A percentile compares a stretch with the other conserved stretches of the same genome.
Evolutionary conservation across 441 rosid genomes (phyloP).

Genomic region (Biscutella auriculata): DNA sequence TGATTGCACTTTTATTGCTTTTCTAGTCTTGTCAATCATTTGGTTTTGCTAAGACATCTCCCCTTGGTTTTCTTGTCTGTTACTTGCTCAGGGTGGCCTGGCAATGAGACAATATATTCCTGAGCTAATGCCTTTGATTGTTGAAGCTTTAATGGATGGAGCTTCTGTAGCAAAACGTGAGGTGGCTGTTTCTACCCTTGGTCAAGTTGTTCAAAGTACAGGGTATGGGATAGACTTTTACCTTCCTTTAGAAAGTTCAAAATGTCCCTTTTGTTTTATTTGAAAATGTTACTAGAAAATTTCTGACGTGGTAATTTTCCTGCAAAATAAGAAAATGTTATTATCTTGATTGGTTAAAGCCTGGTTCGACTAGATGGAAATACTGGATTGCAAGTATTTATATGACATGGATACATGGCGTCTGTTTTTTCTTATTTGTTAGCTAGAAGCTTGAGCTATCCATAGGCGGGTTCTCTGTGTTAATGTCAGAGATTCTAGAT

Average conservation of each 20-base stretch:
- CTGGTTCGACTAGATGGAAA: conserved; percentile 1
- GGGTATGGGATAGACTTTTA: conserved; percentile 50
- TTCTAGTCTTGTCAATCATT: not conserved
- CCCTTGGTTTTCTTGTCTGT: conserved; percentile 11
- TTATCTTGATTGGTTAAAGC: conserved; percentile 11
- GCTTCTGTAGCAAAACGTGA: conserved; percentile 95
- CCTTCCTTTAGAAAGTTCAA: conserved; percentile 2
- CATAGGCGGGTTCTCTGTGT: not conserved
- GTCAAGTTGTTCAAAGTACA: conserved; percentile 98
- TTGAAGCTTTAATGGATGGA: conserved; percentile 97
- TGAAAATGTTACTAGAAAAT: not conserved
- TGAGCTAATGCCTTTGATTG: conserved; percentile 96
- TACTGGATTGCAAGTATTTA: not conserved
- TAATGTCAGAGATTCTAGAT: not conserved
- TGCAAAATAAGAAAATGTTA: not conserved
- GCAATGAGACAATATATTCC: conserved; percentile 88
- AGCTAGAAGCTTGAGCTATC: conserved; percentile 3
- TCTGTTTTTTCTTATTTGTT: not conserved
- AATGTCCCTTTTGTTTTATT: not conserved
- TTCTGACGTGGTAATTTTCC: not conserved
- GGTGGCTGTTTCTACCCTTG: conserved; percentile 98
- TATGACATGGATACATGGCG: not conserved
- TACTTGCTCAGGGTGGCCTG: conserved; percentile 80
- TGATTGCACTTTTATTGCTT: not conserved
- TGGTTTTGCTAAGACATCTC: conserved; percentile 4